These are phyloP conservation scores for Neonectria faginata DNA, from an alignment of 2,329 filamentous ascomycete species.

Conservation along the genomic window DNA sequence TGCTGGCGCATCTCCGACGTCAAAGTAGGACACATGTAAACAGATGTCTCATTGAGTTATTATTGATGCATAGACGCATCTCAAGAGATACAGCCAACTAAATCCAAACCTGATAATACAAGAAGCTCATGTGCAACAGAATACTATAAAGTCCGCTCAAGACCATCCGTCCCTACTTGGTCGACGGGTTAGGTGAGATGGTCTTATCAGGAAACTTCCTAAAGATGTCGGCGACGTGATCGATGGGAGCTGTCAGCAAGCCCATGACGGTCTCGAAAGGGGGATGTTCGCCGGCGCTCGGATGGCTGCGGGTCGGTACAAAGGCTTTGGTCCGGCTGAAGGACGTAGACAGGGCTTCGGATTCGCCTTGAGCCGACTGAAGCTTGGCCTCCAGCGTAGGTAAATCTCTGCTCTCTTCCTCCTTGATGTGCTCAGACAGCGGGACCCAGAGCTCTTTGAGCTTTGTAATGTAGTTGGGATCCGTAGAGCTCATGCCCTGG, in stretches of 20 bases:
- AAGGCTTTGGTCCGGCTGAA: slow-evolving; percentile 66
- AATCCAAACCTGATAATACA: neutral
- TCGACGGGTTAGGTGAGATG: slow-evolving; percentile 20
- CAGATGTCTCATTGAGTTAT: neutral
- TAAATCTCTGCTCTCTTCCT: slow-evolving; percentile 63
- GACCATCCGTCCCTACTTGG: neutral
- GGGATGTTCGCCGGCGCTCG: slow-evolving; percentile 61
- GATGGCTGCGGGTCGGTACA: slow-evolving; percentile 64
- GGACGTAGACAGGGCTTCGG: slow-evolving; percentile 53
- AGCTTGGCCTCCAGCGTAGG: slow-evolving; percentile 60
- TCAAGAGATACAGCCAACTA: neutral
- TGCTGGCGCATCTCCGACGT: neutral
- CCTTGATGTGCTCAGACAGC: slow-evolving; percentile 60
- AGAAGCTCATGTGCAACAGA: neutral
- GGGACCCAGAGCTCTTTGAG: slow-evolving; percentile 58
- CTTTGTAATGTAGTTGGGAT: slow-evolving; percentile 57
- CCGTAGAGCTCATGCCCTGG: slow-evolving; percentile 56
- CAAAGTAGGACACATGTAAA: neutral
- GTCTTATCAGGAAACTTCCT: slow-evolving; percentile 62
- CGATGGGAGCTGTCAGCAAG: slow-evolving; percentile 67
- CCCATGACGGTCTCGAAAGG: slow-evolving; percentile 68
- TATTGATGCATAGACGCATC: neutral
- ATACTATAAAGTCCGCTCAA: neutral
- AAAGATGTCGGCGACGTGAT: slow-evolving; percentile 66
- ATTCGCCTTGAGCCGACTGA: slow-evolving; percentile 35